Evolutionary conservation across 257 asterid species (phyloP), one percentile per base, ranked within the genome.

Genomic region (Verbascum thapsus): DNA sequence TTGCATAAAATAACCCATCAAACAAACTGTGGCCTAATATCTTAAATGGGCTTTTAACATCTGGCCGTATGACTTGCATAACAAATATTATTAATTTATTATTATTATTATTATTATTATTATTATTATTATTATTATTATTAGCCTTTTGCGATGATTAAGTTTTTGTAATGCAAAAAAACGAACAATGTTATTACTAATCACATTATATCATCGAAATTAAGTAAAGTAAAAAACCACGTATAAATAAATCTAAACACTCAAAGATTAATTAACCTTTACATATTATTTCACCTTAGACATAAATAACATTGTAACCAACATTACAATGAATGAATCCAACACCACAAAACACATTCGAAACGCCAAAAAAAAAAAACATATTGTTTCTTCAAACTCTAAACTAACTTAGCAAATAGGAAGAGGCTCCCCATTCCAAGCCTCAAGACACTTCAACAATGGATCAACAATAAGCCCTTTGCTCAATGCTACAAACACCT

Each of bases 381-480:
- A n/a, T 7, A 8, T 35, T 37, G 2, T n/a, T 8, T 32, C 8
- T 13, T 47, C 22, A 16, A 47, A 9, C 5, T 23, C 20, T 41
- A 42, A 43, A 55, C 6, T 8, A 47, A 62, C 63, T 79, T 78
- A 87, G 44, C 80, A 85, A 39, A 90, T 85, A 9, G 96, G 96
- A 8, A 87, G 81, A 38, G 97, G 97, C 7, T 76, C 87, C 0
- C 96, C 97, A 61, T 85, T 81, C 97, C 97, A 90, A 0, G 61
- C 77, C 66, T 80, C 52, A 19, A 90, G 75, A 34, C 95, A 90
- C 12, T 85, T 76, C 83, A 90, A 66, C 78, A 90, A 66, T 0
- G 97, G 97, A 69, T 90, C 96, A 50, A 87, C 80, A 1, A 90
- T 64, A 9, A 58, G 40, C 1, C 91, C 90, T 1, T 80, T 74